Percentiles rank a stretch among this genome's conserved stretches.
Evolutionary conservation across 495 filamentous ascomycete species (phyloP).

Genomic region (Aspergillus olivimuriae): DNA sequence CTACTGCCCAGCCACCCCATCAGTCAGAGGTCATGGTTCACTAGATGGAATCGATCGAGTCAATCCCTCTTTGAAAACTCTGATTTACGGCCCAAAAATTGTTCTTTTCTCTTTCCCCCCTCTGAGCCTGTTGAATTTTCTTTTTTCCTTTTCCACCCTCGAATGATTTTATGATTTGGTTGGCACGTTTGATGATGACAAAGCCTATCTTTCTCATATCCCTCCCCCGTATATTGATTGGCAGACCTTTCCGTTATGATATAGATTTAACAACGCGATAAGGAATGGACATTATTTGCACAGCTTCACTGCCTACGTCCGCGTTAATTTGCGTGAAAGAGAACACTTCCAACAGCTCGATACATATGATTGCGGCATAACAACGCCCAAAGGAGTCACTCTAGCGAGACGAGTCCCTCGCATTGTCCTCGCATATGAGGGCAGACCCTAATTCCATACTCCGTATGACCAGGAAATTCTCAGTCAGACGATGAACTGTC

Average conservation of each 20-base stretch:
- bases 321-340: too few species aligned
- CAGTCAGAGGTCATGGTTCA: conserved; percentile 50
- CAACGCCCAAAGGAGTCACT: too few species aligned
- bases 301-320: not conserved
- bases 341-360: too few species aligned
- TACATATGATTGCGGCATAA: too few species aligned
- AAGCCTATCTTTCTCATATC: conserved; percentile 6
- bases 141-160: conserved; percentile 8
- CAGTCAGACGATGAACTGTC: too few species aligned
- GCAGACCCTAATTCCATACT: too few species aligned
- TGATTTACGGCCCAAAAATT: too few species aligned
- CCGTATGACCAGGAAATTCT: too few species aligned
- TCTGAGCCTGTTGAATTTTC: conserved; percentile 3
- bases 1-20: conserved; percentile 31
- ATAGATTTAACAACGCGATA: conserved; percentile 18
- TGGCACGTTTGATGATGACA: conserved; percentile 32
- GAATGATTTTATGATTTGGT: conserved; percentile 27
- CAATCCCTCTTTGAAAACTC: too few species aligned
- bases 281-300: conserved; percentile 1
- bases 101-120: too few species aligned
- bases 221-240: conserved; percentile 10
- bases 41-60: conserved; percentile 19
- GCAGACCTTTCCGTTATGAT: conserved; percentile 21
- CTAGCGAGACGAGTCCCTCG: too few species aligned
- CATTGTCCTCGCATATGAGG: too few species aligned